Evolutionary conservation across 257 asterid species (phyloP), one percentile per base, ranked within the genome.

Genomic region (Thymus mandschuricus): DNA sequence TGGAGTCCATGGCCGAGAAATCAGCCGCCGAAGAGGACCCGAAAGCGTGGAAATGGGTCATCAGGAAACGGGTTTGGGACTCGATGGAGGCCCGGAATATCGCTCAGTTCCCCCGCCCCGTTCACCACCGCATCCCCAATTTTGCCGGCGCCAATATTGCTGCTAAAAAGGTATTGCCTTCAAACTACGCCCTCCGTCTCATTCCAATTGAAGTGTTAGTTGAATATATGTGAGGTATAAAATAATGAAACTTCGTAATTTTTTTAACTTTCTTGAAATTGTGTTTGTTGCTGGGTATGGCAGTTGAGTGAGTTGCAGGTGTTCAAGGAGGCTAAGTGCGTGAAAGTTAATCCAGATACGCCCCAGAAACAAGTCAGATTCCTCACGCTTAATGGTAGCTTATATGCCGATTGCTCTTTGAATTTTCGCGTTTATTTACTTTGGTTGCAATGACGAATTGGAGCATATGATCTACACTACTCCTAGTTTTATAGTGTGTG

Each of bases 291-390:
- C 62, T 49, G 60, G 49, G 33, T 29, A 54, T 72, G 72, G 71
- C 86, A 92, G 97, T 71, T 92, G 40, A 84, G 96, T 78, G 92
- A 80, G 67, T 46, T 92, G 85, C 88, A 87, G 70, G 96, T 72
- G 81, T 92, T 90, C 73, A 86, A 83, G 76, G 77, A 65, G 81
- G 94, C 97, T 8, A 75, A 82, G 8, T 92, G 96, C 78, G 97
- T 92, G 82, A 92, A 92, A 73, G 96, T 92, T 56, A 92, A 92
- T 81, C 98, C 98, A 60, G 98, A 92, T 70, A 90, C 96, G 5
- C 97, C 98, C 3, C 97, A 92, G 71, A 92, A 88, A 76, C 97
- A 90, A 88, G 90, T 88, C 78, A 83, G 98, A 81, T 86, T 92
- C 80, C 96, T 90, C 82, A 87, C 96, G 13, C 96, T 92, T 67